Percentiles rank a stretch among this genome's conserved stretches.
Evolutionary conservation across 345 rosid genomes (phyloP).

Genomic region (Theobroma cacao): DNA sequence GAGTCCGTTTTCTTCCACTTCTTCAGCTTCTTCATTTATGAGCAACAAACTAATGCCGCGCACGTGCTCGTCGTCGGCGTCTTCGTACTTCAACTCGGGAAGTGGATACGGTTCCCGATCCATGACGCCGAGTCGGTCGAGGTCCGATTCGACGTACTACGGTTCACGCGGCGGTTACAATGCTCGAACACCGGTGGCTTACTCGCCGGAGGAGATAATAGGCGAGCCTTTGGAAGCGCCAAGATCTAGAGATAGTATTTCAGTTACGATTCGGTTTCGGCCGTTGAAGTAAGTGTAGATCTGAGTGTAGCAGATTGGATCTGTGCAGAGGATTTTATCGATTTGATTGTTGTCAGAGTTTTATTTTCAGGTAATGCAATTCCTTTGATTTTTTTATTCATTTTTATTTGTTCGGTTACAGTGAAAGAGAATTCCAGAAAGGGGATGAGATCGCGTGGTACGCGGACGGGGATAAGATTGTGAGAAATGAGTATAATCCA

Average conservation of each 20-base stretch:
- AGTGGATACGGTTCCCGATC: constrained; percentile 64
- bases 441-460: constrained; percentile 98
- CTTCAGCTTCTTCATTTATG: constrained; percentile 68
- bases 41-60: constrained; percentile 68
- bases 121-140: constrained; percentile 68
- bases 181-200: constrained; percentile 46
- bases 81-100: constrained; percentile 48
- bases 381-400: background rate
- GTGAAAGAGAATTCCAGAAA: constrained; percentile 89
- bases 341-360: constrained; percentile 13
- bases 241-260: constrained; percentile 82
- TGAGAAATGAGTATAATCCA: constrained; percentile 83
- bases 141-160: constrained; percentile 51
- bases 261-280: constrained; percentile 94
- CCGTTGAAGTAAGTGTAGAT: constrained; percentile 90
- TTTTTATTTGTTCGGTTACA: constrained; percentile 34
- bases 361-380: background rate
- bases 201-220: constrained; percentile 64
- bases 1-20: constrained; percentile 73
- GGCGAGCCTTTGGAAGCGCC: constrained; percentile 60
- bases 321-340: constrained; percentile 23
- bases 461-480: constrained; percentile 92
- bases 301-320: constrained; percentile 48
- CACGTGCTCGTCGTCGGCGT: constrained; percentile 68
- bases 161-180: constrained; percentile 44